phyloP scores from a whole-genome alignment of 352 stramenopile genomes.

The Phytophthora syringae region DNA sequence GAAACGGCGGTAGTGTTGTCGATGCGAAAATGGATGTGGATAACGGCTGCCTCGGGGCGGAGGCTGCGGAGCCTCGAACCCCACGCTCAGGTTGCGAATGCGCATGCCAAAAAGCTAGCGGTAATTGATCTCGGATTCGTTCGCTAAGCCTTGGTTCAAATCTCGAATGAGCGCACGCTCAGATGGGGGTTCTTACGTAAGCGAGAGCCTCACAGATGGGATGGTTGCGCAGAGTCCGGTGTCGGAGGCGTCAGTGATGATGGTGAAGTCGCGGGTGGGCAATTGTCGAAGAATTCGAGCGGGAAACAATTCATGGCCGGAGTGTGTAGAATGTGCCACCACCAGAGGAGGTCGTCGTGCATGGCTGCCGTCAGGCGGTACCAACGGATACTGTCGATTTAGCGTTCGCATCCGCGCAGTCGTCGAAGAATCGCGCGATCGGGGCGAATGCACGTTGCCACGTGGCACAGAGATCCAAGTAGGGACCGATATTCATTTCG shows the following conservation, averaged over 20 bases:
- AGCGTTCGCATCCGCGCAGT: neutral
- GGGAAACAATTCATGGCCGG: neutral
- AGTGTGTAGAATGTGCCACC: neutral
- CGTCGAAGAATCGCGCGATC: constrained; percentile 19
- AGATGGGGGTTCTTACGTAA: neutral
- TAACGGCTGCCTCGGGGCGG: neutral
- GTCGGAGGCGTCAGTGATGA: neutral
- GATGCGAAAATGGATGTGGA: constrained; percentile 4
- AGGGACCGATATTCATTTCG: constrained; percentile 12
- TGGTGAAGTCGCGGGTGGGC: neutral
- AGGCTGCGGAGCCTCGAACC: neutral
- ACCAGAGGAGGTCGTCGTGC: neutral
- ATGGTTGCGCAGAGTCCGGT: neutral
- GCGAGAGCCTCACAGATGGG: neutral
- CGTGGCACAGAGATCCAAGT: constrained; percentile 18
- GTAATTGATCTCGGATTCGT: neutral
- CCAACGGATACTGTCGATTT: neutral
- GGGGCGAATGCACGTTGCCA: constrained; percentile 24
- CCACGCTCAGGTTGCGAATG: neutral
- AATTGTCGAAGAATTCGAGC: neutral
- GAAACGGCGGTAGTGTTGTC: neutral
- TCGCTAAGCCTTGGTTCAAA: neutral
- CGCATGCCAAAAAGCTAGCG: neutral
- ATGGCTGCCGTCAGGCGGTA: neutral
- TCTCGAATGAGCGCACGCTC: neutral